Evolutionary conservation across 2,329 filamentous ascomycete genomes (phyloP), one percentile per base, ranked within the genome.

Genomic region (Aspergillus puulaauensis): DNA sequence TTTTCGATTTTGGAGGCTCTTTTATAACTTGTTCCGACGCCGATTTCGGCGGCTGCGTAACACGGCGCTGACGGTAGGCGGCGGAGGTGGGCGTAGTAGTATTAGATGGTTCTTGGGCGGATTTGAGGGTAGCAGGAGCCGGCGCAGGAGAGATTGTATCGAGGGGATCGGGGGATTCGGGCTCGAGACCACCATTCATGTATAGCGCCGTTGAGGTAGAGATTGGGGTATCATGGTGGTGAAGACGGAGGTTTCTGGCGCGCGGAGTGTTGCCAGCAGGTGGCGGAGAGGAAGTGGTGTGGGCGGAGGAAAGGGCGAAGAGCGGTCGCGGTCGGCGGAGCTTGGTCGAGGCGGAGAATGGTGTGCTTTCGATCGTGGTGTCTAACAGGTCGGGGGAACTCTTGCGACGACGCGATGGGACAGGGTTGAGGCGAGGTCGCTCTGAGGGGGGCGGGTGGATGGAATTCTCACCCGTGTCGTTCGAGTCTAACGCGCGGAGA

Each of bases 371-470:
- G 27, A 64, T 64, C 35, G 68, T 70, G 14, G 66, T 68, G 48
- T 73, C 68, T 14, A 73, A 64, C 14, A 69, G 67, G 55, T 72
- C 72, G 15, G 70, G 70, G 12, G 70, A 73, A 58, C 71, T 74
- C 54, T 62, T 66, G 58, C 68, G 69, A 53, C 68, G 66, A 52
- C 56, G 62, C 52, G 57, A 60, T 39, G 54, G 43, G 7, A 53
- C 43, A 14, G 60, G 63, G 45, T 65, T 62, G 11, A 67, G 62
- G 48, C 69, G 63, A 62, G 64, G 63, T 45, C 66, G 66, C 57
- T 72, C 71, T 48, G 66, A 56, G 35, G 68, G 66, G 41, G 68
- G 64, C 19, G 59, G 60, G 52, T 53, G 44, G 33, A 52, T 44
- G 53, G 54, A 24, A 39, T 63, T 58, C 27, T 54, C 63, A 46